Evolutionary conservation across 2,329 filamentous ascomycete species (phyloP).

Genomic region (Diaporthe sp.): DNA sequence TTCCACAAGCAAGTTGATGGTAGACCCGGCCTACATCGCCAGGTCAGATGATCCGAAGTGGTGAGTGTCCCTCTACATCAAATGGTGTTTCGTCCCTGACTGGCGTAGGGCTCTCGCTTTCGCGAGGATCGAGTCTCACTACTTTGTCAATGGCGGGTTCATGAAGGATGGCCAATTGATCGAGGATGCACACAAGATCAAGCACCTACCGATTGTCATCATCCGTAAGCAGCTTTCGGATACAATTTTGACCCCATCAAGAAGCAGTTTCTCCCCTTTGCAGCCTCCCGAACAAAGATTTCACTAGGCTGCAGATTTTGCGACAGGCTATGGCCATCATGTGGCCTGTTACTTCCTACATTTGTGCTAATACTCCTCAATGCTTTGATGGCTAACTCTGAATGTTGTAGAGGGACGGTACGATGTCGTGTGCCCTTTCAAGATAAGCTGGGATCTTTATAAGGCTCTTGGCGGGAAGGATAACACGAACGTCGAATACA

Average conservation of each 20-base stretch:
- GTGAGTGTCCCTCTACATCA: background rate
- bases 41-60: slow-evolving; percentile 41
- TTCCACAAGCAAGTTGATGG: slow-evolving; percentile 45
- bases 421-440: slow-evolving; percentile 58
- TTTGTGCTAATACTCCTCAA: too few relatives aligned
- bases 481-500: slow-evolving; percentile 45
- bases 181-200: slow-evolving; percentile 45
- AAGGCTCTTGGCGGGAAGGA: slow-evolving; percentile 49
- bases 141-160: slow-evolving; percentile 55
- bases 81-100: slow-evolving; percentile 2
- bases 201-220: slow-evolving; percentile 49
- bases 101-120: slow-evolving; percentile 50
- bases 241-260: too few relatives aligned
- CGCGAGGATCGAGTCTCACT: slow-evolving; percentile 57
- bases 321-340: too few relatives aligned
- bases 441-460: slow-evolving; percentile 57
- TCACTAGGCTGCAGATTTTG: too few relatives aligned
- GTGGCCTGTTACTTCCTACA: too few relatives aligned
- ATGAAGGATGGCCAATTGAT: slow-evolving; percentile 56
- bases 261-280: too few relatives aligned
- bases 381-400: too few relatives aligned
- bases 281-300: too few relatives aligned
- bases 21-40: slow-evolving; percentile 45
- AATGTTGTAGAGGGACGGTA: slow-evolving; percentile 51
- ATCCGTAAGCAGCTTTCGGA: slow-evolving; percentile 47